phyloP scores from a whole-genome alignment of 1,139 yeast genomes.

The Suhomyces bribrorum region DNA sequence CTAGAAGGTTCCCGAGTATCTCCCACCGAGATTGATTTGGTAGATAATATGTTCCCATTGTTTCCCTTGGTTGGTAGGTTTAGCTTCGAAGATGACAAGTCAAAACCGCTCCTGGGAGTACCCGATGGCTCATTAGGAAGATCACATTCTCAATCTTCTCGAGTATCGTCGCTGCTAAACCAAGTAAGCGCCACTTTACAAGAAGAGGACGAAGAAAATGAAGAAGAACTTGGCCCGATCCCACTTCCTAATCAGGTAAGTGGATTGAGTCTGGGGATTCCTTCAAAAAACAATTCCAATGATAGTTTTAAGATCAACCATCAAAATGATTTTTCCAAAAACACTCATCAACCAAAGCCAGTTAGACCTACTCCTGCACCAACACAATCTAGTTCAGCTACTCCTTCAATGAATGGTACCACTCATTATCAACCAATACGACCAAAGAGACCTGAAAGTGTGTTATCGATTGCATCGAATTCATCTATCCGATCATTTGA shows the following conservation, averaged over 20 bases:
- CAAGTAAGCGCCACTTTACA: conserved; percentile 7
- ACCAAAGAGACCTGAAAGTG: conserved; percentile 47
- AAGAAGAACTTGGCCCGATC: not conserved
- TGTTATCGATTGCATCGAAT: conserved; percentile 41
- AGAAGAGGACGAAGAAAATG: conserved; percentile 7
- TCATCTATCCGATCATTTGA: conserved; percentile 30
- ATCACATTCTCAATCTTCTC: conserved; percentile 10
- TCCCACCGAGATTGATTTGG: conserved; percentile 18
- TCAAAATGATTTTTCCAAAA: conserved; percentile 1
- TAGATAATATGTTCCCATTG: conserved; percentile 47
- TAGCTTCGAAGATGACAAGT: conserved; percentile 40
- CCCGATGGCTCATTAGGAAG: conserved; percentile 16
- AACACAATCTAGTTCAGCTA: conserved; percentile 10
- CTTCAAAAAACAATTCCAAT: conserved; percentile 6
- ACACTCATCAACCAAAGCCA: conserved; percentile 25
- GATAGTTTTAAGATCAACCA: conserved; percentile 8
- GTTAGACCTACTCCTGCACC: conserved; percentile 16
- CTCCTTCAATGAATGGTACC: conserved; percentile 20
- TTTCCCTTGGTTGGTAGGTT: conserved; percentile 53
- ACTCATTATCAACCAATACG: conserved; percentile 29
- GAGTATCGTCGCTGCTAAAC: conserved; percentile 9
- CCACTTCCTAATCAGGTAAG: conserved; percentile 2
- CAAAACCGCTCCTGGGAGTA: conserved; percentile 39
- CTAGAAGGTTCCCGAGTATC: conserved; percentile 14
- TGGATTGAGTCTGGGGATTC: conserved; percentile 1